A percentile compares a stretch with the other conserved stretches of the same genome.
These are phyloP conservation scores for Naganishia sp. DNA, from an alignment of 1,284 basidiomycete genomes.

Conservation along the genomic window DNA sequence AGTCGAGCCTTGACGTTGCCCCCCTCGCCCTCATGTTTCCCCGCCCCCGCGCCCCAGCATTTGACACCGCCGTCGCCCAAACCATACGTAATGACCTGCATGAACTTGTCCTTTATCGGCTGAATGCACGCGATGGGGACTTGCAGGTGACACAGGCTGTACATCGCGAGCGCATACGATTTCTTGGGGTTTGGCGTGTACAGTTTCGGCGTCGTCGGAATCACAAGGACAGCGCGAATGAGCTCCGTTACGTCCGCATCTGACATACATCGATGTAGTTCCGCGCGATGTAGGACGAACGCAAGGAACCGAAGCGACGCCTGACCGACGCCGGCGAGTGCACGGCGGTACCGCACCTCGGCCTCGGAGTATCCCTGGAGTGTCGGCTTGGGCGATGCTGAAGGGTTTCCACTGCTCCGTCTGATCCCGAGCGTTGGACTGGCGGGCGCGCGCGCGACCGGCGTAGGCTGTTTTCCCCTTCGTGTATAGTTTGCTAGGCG, in stretches of 20 bases:
- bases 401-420: background rate
- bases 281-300: conserved; percentile 38
- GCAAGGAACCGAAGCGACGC: conserved; percentile 45
- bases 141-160: conserved; percentile 44
- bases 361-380: conserved; percentile 50
- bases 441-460: conserved; percentile 1
- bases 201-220: conserved; percentile 47
- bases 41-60: conserved; percentile 30
- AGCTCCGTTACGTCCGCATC: conserved; percentile 48
- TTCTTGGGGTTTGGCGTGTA: conserved; percentile 52
- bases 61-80: conserved; percentile 25
- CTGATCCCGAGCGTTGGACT: conserved; percentile 5
- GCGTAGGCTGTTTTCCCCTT: conserved; percentile 8
- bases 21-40: conserved; percentile 24
- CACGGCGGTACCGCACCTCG: conserved; percentile 51
- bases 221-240: conserved; percentile 46
- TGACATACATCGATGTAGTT: conserved; percentile 43
- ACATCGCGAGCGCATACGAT: conserved; percentile 50
- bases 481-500: conserved; percentile 13
- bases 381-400: conserved; percentile 22
- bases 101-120: conserved; percentile 46
- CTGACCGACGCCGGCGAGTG: conserved; percentile 48
- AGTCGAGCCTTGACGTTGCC: conserved; percentile 40
- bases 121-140: conserved; percentile 41
- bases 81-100: conserved; percentile 41